phyloP scores from a whole-genome alignment of 495 filamentous ascomycete species.

The Penicillium antarcticum region DNA sequence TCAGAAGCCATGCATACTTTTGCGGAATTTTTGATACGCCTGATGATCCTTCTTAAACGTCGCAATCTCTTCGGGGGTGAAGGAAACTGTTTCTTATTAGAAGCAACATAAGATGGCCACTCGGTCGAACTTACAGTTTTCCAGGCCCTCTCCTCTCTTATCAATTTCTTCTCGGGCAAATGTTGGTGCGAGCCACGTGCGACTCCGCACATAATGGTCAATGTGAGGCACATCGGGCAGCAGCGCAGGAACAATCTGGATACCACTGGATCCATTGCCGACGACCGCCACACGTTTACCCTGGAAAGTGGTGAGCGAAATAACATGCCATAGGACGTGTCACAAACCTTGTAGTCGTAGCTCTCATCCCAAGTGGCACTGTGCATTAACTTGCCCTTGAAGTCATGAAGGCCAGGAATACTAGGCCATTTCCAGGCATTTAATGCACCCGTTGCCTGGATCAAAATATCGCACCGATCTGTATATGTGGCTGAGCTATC shows the following conservation, averaged over 20 bases:
- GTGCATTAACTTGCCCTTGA: slow-evolving; percentile 53
- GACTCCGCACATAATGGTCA: slow-evolving; percentile 40
- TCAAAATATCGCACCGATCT: slow-evolving; percentile 53
- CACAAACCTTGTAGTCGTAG: slow-evolving; percentile 29
- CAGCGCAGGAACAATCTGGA: slow-evolving; percentile 61
- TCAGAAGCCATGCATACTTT: slow-evolving; percentile 21
- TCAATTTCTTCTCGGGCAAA: slow-evolving; percentile 34
- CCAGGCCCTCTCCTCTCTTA: slow-evolving; percentile 21
- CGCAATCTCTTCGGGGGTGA: slow-evolving; percentile 43
- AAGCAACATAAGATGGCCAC: no score
- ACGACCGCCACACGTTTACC: slow-evolving; percentile 52
- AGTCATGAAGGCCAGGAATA: slow-evolving; percentile 51
- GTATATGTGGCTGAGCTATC: slow-evolving; percentile 26
- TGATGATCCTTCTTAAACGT: slow-evolving; percentile 41
- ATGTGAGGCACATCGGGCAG: slow-evolving; percentile 49
- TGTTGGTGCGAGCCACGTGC: slow-evolving; percentile 43
- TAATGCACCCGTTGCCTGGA: slow-evolving; percentile 54
- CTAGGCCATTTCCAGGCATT: slow-evolving; percentile 56
- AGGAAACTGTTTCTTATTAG: slow-evolving; percentile 23
- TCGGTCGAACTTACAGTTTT: slow-evolving; percentile 30
- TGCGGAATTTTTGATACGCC: slow-evolving; percentile 39
- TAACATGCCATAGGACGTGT: slow-evolving; percentile 1
- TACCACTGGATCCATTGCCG: slow-evolving; percentile 49
- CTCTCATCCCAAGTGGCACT: slow-evolving; percentile 50
- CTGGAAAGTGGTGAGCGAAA: slow-evolving; percentile 22